These are phyloP conservation scores for Aspergillus sp. DNA, from an alignment of 2,329 filamentous ascomycete genomes.

Conservation along the genomic window DNA sequence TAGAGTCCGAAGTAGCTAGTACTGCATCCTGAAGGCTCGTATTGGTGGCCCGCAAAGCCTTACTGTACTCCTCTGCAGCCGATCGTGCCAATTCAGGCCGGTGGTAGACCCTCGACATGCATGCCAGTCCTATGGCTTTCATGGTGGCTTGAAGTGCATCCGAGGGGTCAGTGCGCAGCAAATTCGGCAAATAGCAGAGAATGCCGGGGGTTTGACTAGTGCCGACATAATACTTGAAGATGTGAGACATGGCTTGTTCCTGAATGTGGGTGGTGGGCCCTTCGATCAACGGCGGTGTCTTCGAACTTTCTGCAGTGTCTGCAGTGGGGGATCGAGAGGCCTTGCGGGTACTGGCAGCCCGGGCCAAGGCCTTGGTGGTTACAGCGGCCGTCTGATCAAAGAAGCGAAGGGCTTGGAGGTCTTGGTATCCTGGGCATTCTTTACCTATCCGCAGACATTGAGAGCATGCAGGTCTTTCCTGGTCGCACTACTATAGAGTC, in stretches of 20 bases:
- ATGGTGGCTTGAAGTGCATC: constrained; percentile 13
- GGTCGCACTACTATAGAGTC: constrained; percentile 19
- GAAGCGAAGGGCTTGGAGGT: constrained; percentile 13
- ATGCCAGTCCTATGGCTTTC: constrained; percentile 17
- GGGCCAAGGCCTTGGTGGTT: constrained; percentile 10
- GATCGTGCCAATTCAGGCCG: not conserved
- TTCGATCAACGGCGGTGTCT: not conserved
- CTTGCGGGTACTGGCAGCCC: not conserved
- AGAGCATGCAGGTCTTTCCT: constrained; percentile 18
- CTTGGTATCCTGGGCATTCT: constrained; percentile 21
- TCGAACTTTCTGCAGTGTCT: not conserved
- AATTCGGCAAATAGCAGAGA: constrained; percentile 10
- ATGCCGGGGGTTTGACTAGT: constrained; percentile 8
- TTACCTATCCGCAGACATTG: constrained; percentile 16
- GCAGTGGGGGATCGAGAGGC: not conserved
- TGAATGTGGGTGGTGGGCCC: constrained; percentile 5
- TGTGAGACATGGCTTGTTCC: constrained; percentile 12
- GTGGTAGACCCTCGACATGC: constrained; percentile 11
- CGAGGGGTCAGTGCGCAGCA: constrained; percentile 11
- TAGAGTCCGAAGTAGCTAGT: constrained; percentile 16
- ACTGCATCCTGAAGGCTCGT: constrained; percentile 12
- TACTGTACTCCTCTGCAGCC: constrained; percentile 15
- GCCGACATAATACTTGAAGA: constrained; percentile 17
- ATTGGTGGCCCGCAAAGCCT: constrained; percentile 16
- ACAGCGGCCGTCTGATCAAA: constrained; percentile 20